Percentiles rank a stretch among this genome's conserved stretches.
These are phyloP conservation scores for Cercospora beticola DNA, from an alignment of 2,329 filamentous ascomycete species.

Conservation along the genomic window DNA sequence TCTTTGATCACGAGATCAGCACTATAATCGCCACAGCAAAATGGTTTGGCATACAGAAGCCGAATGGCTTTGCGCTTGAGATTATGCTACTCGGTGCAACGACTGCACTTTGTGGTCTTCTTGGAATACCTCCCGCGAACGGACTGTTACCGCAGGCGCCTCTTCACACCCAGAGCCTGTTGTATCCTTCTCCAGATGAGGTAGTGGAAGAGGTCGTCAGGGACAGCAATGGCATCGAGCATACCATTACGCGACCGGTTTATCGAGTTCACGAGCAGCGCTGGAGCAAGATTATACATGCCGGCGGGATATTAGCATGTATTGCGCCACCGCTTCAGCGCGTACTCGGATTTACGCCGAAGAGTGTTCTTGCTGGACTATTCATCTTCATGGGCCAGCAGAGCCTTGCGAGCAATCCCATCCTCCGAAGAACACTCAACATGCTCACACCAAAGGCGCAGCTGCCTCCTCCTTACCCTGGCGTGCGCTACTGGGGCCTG, in stretches of 20 bases:
- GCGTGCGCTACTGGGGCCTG: constrained; percentile 51
- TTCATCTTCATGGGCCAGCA: constrained; percentile 71
- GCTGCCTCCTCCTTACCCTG: constrained; percentile 29
- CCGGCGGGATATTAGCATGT: constrained; percentile 60
- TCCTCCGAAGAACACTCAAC: constrained; percentile 58
- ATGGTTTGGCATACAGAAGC: constrained; percentile 61
- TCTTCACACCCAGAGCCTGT: constrained; percentile 62
- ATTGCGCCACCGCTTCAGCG: constrained; percentile 63
- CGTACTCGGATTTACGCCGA: constrained; percentile 63
- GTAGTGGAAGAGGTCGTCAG: constrained; percentile 45
- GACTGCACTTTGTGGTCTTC: constrained; percentile 62
- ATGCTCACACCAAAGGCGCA: constrained; percentile 55
- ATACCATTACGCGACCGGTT: constrained; percentile 36
- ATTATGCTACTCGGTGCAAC: constrained; percentile 63
- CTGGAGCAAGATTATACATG: constrained; percentile 62
- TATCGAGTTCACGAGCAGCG: constrained; percentile 63
- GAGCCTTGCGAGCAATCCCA: constrained; percentile 62
- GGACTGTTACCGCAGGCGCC: constrained; percentile 66
- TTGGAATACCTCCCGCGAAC: constrained; percentile 67
- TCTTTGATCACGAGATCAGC: constrained; percentile 69
- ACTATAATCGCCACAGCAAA: constrained; percentile 66
- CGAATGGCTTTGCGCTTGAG: constrained; percentile 65
- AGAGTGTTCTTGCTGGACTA: constrained; percentile 63
- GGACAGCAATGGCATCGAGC: constrained; percentile 40
- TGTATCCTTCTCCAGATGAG: constrained; percentile 49